Evolutionary conservation across 202 grass and related monocot genomes (phyloP).

Genomic region (Schoenoplectus tabernaemontani): DNA sequence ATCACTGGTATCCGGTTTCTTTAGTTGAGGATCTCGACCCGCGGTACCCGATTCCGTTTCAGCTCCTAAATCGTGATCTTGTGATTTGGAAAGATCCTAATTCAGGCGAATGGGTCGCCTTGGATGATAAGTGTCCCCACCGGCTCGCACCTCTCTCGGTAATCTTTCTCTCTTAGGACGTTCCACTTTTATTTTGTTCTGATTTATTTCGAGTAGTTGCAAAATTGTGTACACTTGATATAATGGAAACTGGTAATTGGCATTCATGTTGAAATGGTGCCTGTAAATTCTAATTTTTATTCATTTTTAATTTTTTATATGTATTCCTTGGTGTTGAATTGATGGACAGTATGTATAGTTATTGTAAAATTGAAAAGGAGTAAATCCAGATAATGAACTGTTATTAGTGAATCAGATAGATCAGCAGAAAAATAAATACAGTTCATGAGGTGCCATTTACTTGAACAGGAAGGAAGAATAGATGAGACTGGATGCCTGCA

Average conservation of each 20-base stretch:
- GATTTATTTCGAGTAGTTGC: neutral
- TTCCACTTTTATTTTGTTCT: neutral
- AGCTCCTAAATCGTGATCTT: conserved; percentile 96
- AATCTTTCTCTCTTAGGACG: neutral
- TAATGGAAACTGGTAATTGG: neutral
- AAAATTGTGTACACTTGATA: neutral
- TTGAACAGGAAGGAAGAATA: conserved; percentile 76
- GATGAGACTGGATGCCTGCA: conserved; percentile 93
- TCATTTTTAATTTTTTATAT: neutral
- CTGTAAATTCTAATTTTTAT: neutral
- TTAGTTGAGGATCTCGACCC: conserved; percentile 93
- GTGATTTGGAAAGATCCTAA: conserved; percentile 93
- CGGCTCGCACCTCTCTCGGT: conserved; percentile 92
- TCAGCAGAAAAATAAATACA: neutral
- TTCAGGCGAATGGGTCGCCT: conserved; percentile 64
- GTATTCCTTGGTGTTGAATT: neutral
- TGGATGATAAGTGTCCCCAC: conserved; percentile 95
- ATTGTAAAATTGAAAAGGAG: neutral
- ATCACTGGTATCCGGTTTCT: conserved; percentile 95
- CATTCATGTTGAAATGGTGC: neutral
- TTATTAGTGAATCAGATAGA: neutral
- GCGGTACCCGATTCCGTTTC: conserved; percentile 64
- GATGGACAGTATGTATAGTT: neutral
- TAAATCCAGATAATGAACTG: neutral
- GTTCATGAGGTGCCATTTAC: neutral